A percentile compares a stretch with the other conserved stretches of the same genome.
Conservation (phyloP, 2,329 filamentous ascomycete species). For the Amauroascus verrucosus region DNA sequence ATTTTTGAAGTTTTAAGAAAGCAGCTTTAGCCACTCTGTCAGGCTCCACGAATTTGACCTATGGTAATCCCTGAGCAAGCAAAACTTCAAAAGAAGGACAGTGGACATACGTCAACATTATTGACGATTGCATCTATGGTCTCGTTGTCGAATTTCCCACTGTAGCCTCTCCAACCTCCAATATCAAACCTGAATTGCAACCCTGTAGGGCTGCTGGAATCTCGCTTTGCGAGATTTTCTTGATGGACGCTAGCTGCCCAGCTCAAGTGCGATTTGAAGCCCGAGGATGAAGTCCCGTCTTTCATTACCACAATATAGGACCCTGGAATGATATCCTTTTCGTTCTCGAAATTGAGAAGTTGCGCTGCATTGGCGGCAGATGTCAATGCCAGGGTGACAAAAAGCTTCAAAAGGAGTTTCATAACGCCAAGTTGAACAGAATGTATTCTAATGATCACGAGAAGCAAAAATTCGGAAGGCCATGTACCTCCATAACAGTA, state of each 20-base stretch:
- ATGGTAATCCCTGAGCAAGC: neutral
- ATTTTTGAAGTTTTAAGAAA: conserved; percentile 16
- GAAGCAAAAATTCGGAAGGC: neutral
- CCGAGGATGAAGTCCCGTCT: conserved; percentile 4
- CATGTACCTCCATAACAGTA: neutral
- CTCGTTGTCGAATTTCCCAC: conserved; percentile 14
- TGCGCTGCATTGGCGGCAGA: neutral
- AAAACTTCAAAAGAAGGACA: neutral
- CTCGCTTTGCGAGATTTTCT: conserved; percentile 1
- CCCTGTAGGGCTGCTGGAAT: neutral
- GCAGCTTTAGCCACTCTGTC: conserved; percentile 1
- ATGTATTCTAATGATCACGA: neutral
- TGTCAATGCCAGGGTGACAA: conserved; percentile 3
- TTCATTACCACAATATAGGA: conserved; percentile 14
- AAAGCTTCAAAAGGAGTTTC: neutral
- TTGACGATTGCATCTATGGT: conserved; percentile 13
- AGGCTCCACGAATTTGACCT: conserved; percentile 13
- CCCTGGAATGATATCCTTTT: conserved; percentile 2
- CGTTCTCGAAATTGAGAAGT: conserved; percentile 6
- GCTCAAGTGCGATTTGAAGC: conserved; percentile 1
- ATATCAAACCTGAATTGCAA: conserved; percentile 14
- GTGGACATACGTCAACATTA: neutral
- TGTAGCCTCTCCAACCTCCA: conserved; percentile 13
- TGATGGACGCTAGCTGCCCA: conserved; percentile 4
- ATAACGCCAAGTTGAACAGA: neutral